phyloP scores from a whole-genome alignment of 306 rosid genomes.

The Pachyrhizus erosus region DNA sequence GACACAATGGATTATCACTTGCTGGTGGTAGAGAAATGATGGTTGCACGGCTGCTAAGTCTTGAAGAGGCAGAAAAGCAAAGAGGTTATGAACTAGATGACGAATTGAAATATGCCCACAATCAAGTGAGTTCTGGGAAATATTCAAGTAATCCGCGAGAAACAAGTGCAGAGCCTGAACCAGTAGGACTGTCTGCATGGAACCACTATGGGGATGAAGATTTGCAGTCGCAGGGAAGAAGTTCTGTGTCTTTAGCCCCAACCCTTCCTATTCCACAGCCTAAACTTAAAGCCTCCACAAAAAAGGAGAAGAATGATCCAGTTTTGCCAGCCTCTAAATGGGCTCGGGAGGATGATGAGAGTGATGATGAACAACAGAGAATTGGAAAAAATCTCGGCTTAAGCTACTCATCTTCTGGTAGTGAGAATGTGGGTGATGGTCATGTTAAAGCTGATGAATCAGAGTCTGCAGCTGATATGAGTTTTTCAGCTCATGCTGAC shows the following conservation, averaged over 20 bases:
- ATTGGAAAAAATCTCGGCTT: slow-evolving; percentile 75
- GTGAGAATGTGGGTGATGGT: slow-evolving; percentile 89
- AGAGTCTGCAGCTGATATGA: slow-evolving; percentile 73
- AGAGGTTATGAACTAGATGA: slow-evolving; percentile 88
- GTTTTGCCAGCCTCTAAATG: slow-evolving; percentile 94
- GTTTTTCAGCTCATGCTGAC: slow-evolving; percentile 64
- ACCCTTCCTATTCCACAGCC: slow-evolving; percentile 72
- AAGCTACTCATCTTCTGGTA: slow-evolving; percentile 96
- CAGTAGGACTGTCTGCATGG: slow-evolving; percentile 76
- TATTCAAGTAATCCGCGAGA: slow-evolving; percentile 67
- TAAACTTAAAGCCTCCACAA: slow-evolving; percentile 74
- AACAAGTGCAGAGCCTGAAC: slow-evolving; percentile 68
- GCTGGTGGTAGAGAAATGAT: slow-evolving; percentile 97
- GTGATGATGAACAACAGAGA: slow-evolving; percentile 83
- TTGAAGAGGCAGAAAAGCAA: slow-evolving; percentile 96
- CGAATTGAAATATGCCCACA: slow-evolving; percentile 75
- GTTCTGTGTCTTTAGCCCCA: slow-evolving; percentile 62
- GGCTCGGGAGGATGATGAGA: slow-evolving; percentile 98
- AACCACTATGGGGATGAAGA: slow-evolving; percentile 66
- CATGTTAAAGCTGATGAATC: slow-evolving; percentile 68
- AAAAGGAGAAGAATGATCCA: slow-evolving; percentile 82
- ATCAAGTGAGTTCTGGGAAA: slow-evolving; percentile 73
- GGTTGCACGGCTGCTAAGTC: slow-evolving; percentile 93
- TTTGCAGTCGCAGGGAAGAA: slow-evolving; percentile 55
- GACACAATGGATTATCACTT: slow-evolving; percentile 97